These are phyloP conservation scores for Fusarium zealandicum DNA, from an alignment of 2,329 filamentous ascomycete species.

Conservation along the genomic window DNA sequence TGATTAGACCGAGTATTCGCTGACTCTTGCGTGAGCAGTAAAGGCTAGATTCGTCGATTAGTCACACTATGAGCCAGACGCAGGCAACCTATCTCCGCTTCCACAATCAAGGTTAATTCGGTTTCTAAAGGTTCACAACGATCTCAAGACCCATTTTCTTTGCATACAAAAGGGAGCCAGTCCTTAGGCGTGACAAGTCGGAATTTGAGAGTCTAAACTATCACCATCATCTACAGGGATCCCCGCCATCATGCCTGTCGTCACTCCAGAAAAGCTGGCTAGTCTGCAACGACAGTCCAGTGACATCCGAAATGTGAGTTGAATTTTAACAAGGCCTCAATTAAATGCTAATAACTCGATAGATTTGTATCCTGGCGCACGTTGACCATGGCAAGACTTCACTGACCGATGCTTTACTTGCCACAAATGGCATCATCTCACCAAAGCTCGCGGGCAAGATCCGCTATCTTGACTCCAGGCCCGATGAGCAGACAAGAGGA, in stretches of 20 bases:
- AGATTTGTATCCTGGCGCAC: constrained; percentile 96
- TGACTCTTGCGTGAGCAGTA: constrained; percentile 26
- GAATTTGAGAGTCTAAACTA: not conserved
- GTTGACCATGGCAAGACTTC: constrained; percentile 99
- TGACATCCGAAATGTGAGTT: constrained; percentile 87
- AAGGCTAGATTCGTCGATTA: constrained; percentile 27
- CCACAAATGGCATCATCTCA: constrained; percentile 99
- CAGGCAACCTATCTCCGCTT: constrained; percentile 18
- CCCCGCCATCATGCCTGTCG: constrained; percentile 78
- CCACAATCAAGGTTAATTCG: constrained; percentile 13
- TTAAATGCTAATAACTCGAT: constrained; percentile 5
- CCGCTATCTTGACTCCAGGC: constrained; percentile 93
- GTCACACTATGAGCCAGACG: constrained; percentile 35
- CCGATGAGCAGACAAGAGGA: constrained; percentile 92
- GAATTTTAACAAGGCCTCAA: not conserved
- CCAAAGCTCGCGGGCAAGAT: constrained; percentile 98
- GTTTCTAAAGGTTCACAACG: constrained; percentile 14
- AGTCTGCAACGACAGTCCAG: constrained; percentile 86
- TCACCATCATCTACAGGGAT: constrained; percentile 6
- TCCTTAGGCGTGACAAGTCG: constrained; percentile 8
- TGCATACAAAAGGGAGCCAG: not conserved
- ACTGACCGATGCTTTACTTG: constrained; percentile 91
- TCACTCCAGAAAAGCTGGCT: constrained; percentile 88
- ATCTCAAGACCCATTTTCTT: constrained; percentile 1
- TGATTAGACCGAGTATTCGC: constrained; percentile 19